These are phyloP conservation scores for Halophytophthora polymorphica DNA, from an alignment of 352 stramenopile species.

Conservation along the genomic window DNA sequence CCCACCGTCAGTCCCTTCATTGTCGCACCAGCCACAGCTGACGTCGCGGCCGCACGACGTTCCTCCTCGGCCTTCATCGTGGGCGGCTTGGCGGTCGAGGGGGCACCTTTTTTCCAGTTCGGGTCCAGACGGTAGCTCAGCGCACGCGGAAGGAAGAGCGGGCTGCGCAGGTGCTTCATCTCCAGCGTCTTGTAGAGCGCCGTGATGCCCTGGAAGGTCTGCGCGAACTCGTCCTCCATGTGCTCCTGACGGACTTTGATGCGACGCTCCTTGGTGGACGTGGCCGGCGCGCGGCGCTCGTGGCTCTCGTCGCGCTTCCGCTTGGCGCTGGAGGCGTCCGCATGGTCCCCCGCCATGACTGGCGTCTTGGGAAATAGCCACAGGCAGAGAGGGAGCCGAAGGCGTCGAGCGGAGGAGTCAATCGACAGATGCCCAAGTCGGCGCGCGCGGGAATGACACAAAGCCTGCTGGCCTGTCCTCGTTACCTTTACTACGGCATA, in stretches of 20 bases:
- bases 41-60: background rate
- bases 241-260: slow-evolving; percentile 63
- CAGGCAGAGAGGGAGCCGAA: background rate
- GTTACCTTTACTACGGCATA: too few relatives aligned
- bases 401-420: too few relatives aligned
- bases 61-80: background rate
- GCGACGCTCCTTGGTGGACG: slow-evolving; percentile 33
- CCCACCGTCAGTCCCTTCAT: slow-evolving; percentile 63
- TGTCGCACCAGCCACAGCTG: slow-evolving; percentile 21
- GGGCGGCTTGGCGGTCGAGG: slow-evolving; percentile 14
- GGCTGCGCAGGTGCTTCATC: slow-evolving; percentile 61
- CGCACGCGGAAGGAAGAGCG: slow-evolving; percentile 74
- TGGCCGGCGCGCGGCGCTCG: slow-evolving; percentile 32
- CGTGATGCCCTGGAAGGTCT: slow-evolving; percentile 71
- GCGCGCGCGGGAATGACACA: too few relatives aligned
- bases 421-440: too few relatives aligned
- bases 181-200: slow-evolving; percentile 84
- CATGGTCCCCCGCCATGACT: slow-evolving; percentile 3
- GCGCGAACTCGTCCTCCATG: slow-evolving; percentile 80
- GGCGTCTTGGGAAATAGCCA: too few relatives aligned
- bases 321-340: slow-evolving; percentile 40
- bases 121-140: slow-evolving; percentile 68
- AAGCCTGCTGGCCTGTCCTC: too few relatives aligned
- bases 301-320: slow-evolving; percentile 62
- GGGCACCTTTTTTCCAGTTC: slow-evolving; percentile 18